These are phyloP conservation scores for Penicillium sp. DNA, from an alignment of 2,329 filamentous ascomycete genomes.

Conservation along the genomic window DNA sequence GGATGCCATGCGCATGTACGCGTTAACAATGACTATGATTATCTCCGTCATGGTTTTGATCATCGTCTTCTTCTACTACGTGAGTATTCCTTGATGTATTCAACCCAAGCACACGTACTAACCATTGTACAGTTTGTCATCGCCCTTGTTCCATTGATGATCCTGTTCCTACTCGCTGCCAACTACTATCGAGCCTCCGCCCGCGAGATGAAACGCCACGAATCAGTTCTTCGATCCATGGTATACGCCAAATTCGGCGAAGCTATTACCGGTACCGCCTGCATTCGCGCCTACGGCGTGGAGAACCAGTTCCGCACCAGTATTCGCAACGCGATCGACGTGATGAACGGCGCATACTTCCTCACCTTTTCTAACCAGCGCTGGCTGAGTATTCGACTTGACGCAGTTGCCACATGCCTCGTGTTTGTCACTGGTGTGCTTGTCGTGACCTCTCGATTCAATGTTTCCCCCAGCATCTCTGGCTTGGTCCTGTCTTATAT, in stretches of 20 bases:
- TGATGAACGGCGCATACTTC: conserved; percentile 93
- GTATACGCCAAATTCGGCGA: conserved; percentile 93
- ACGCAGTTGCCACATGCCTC: conserved; percentile 76
- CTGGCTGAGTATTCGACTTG: conserved; percentile 83
- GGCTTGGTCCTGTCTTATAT: conserved; percentile 93
- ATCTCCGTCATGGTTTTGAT: conserved; percentile 81
- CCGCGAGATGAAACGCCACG: conserved; percentile 90
- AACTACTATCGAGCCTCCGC: conserved; percentile 88
- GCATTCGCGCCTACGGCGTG: conserved; percentile 85
- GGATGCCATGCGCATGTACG: conserved; percentile 90
- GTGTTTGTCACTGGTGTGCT: conserved; percentile 87
- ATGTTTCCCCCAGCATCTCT: conserved; percentile 76
- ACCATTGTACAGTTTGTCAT: conserved; percentile 58
- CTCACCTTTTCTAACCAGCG: conserved; percentile 93
- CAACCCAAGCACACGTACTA: neutral
- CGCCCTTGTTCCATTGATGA: conserved; percentile 65
- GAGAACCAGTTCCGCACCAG: conserved; percentile 69
- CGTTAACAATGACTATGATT: conserved; percentile 79
- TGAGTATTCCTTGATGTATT: conserved; percentile 19
- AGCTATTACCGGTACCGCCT: conserved; percentile 71
- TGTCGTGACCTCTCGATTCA: conserved; percentile 87
- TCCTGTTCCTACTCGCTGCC: conserved; percentile 77
- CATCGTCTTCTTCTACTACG: conserved; percentile 90
- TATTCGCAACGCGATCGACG: conserved; percentile 72
- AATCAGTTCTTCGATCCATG: conserved; percentile 79